Evolutionary conservation across 2,329 filamentous ascomycete species (phyloP).

Genomic region (Stachybotrys elegans): DNA sequence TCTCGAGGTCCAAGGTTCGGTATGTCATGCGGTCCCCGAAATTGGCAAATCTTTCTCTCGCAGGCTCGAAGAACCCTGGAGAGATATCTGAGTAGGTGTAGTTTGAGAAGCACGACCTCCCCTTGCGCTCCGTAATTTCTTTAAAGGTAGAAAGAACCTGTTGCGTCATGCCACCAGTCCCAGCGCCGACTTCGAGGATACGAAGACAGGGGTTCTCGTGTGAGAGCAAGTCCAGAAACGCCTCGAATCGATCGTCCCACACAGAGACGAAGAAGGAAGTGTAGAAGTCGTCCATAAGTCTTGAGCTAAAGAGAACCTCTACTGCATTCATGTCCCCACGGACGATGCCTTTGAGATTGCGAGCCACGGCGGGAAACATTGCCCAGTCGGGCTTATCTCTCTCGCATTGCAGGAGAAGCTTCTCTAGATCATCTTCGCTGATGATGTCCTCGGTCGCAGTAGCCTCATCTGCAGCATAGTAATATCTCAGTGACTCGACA

Average conservation of each 20-base stretch:
- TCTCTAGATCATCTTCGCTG: slow-evolving; percentile 19
- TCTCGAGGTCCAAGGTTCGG: slow-evolving; percentile 19
- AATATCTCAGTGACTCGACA: too few relatives aligned
- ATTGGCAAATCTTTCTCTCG: slow-evolving; percentile 5
- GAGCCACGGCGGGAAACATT: slow-evolving; percentile 21
- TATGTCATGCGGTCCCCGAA: slow-evolving; percentile 8
- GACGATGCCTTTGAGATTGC: slow-evolving; percentile 25
- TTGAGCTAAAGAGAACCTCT: slow-evolving; percentile 28
- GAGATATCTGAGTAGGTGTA: slow-evolving; percentile 38
- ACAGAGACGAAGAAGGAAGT: slow-evolving; percentile 21
- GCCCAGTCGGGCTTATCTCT: slow-evolving; percentile 22
- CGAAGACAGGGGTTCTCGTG: slow-evolving; percentile 28
- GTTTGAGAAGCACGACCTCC: slow-evolving; percentile 13
- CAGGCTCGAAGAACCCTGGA: slow-evolving; percentile 23
- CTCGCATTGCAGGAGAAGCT: slow-evolving; percentile 19
- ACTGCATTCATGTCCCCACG: slow-evolving; percentile 26
- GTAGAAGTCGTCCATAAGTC: slow-evolving; percentile 28
- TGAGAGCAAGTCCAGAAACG: slow-evolving; percentile 8
- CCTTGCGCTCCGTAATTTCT: slow-evolving; percentile 13
- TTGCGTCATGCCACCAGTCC: slow-evolving; percentile 29
- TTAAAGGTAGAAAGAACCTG: slow-evolving; percentile 17
- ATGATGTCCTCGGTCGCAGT: too few relatives aligned
- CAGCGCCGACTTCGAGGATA: slow-evolving; percentile 35
- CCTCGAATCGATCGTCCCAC: slow-evolving; percentile 6
- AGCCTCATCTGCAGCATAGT: too few relatives aligned